Percentiles rank a stretch among this genome's conserved stretches.
Conservation (phyloP, 805 yeast species). For the Kluyveromyces wickerhamii region DNA sequence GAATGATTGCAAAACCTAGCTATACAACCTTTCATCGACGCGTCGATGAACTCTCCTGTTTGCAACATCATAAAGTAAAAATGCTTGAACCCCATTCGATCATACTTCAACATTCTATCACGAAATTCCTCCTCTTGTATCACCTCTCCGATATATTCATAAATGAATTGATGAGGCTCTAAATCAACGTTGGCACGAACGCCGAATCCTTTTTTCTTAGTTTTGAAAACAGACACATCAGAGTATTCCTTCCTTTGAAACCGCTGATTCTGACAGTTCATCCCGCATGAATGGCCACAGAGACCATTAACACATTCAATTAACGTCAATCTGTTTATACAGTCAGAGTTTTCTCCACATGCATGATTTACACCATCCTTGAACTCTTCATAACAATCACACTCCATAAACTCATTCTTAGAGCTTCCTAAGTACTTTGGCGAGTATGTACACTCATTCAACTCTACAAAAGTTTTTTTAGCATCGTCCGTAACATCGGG, state of each 20-base stretch:
- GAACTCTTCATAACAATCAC: constrained; percentile 67
- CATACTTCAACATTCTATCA: constrained; percentile 66
- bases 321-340: constrained; percentile 86
- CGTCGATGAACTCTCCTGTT: constrained; percentile 89
- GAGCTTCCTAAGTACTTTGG: constrained; percentile 56
- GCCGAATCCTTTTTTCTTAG: constrained; percentile 86
- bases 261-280: constrained; percentile 75
- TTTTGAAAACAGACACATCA: constrained; percentile 67
- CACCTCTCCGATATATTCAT: constrained; percentile 93
- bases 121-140: constrained; percentile 74
- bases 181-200: constrained; percentile 60
- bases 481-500: constrained; percentile 69
- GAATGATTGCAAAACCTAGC: constrained; percentile 94
- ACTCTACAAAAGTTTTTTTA: constrained; percentile 41
- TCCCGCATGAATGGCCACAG: constrained; percentile 57
- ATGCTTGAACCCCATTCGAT: constrained; percentile 59
- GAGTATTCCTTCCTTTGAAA: constrained; percentile 76
- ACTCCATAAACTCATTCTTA: constrained; percentile 74
- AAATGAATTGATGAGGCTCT: constrained; percentile 60
- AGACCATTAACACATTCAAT: constrained; percentile 78
- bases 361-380: constrained; percentile 46
- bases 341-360: constrained; percentile 79
- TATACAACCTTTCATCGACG: constrained; percentile 79
- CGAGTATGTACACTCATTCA: constrained; percentile 56
- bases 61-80: constrained; percentile 95